A percentile compares a stretch with the other conserved stretches of the same genome.
Conservation (phyloP, 495 filamentous ascomycete genomes). For the Trichoderma erinaceum region DNA sequence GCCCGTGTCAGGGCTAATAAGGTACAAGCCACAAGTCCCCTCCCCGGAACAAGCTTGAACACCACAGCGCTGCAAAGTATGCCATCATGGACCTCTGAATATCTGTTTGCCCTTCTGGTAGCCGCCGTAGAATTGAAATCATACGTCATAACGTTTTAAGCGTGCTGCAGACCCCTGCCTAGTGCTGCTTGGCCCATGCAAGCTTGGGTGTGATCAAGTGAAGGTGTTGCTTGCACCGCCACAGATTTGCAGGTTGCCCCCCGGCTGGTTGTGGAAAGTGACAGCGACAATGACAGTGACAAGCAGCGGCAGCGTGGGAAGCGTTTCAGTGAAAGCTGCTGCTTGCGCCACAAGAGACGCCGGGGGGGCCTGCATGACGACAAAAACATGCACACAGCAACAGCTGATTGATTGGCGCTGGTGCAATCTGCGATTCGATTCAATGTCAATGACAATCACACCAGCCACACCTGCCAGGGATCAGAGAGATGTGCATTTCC, state of each 20-base stretch:
- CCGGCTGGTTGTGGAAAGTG: neutral
- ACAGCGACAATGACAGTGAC: neutral
- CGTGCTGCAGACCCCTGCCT: slow-evolving; percentile 11
- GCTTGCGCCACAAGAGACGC: neutral
- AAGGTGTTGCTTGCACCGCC: neutral
- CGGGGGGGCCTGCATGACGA: slow-evolving; percentile 7
- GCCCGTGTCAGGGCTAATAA: too few relatives aligned
- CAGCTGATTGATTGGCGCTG: neutral
- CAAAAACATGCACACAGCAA: neutral
- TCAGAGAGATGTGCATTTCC: neutral
- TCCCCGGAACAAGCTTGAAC: neutral
- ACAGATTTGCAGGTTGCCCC: neutral
- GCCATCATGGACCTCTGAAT: neutral
- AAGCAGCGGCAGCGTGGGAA: too few relatives aligned
- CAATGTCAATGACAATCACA: neutral
- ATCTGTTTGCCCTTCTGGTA: neutral
- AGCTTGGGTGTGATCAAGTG: neutral
- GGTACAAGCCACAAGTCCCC: neutral
- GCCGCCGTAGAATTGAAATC: neutral
- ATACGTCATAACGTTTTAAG: neutral
- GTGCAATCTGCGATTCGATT: neutral
- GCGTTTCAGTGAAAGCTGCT: neutral
- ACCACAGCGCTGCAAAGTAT: neutral
- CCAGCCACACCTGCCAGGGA: slow-evolving; percentile 6
- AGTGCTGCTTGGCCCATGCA: neutral